Conservation (phyloP, 441 rosid species). For the Omphalea diandra region DNA sequence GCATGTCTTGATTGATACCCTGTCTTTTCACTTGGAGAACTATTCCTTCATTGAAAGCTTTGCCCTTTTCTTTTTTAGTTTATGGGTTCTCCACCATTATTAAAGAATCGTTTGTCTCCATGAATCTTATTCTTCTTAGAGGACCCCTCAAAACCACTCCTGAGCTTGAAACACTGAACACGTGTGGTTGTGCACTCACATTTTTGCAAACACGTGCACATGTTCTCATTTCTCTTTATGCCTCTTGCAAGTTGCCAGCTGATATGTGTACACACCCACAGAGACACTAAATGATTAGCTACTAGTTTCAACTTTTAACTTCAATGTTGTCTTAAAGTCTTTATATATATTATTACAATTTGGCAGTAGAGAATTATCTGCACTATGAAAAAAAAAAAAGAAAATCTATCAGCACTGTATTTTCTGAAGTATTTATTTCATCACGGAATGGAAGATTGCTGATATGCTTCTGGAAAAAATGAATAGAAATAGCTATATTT, state of each 20-base stretch:
- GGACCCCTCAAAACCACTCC: conserved; percentile 47
- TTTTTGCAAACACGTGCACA: conserved; percentile 20
- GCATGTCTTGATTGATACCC: conserved; percentile 24
- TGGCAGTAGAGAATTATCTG: not conserved
- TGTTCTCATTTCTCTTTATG: conserved; percentile 6
- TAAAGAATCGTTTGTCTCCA: conserved; percentile 24
- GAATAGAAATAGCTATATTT: not conserved
- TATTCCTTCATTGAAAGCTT: conserved; percentile 33
- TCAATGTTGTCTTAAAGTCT: not conserved
- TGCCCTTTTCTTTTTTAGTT: conserved; percentile 28
- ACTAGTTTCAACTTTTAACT: conserved; percentile 5
- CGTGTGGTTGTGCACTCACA: conserved; percentile 24
- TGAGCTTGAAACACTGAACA: conserved; percentile 28
- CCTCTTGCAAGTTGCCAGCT: conserved; percentile 13
- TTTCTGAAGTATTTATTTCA: not conserved
- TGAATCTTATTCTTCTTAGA: conserved; percentile 45
- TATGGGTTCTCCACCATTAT: conserved; percentile 50
- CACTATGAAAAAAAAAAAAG: too few species aligned
- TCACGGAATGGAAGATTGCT: not conserved
- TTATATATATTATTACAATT: conserved; percentile 7
- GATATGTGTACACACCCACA: not conserved
- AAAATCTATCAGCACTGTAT: not conserved
- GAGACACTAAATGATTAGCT: not conserved
- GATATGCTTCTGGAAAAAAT: not conserved
- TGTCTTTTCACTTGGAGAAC: conserved; percentile 30